Conservation (phyloP, 2,329 filamentous ascomycete species). For the Pleurostoma richardsiae region DNA sequence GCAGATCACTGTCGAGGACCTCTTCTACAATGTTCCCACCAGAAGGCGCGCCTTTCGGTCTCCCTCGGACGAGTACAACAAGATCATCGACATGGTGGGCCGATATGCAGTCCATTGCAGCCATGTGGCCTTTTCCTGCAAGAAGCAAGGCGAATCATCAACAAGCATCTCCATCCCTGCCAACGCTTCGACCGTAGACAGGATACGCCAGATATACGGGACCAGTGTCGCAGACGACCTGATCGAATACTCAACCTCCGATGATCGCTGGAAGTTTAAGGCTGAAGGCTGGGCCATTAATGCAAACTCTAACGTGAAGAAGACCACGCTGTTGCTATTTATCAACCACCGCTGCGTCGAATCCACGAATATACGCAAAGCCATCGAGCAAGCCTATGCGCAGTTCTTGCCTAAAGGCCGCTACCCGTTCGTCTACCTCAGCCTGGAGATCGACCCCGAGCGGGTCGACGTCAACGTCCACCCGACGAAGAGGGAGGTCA, state of each 20-base stretch:
- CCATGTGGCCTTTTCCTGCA: constrained; percentile 92
- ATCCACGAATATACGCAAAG: constrained; percentile 80
- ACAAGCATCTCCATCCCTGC: constrained; percentile 76
- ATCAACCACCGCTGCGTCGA: constrained; percentile 96
- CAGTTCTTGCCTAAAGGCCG: constrained; percentile 87
- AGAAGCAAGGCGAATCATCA: constrained; percentile 87
- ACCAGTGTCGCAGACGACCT: constrained; percentile 82
- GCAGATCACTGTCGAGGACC: constrained; percentile 91
- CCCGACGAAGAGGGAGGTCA: constrained; percentile 93
- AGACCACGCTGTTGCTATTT: constrained; percentile 82
- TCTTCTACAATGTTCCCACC: constrained; percentile 95
- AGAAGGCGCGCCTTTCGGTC: constrained; percentile 87
- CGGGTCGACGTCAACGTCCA: constrained; percentile 97
- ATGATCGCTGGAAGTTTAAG: constrained; percentile 78
- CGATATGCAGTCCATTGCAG: constrained; percentile 89
- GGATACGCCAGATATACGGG: constrained; percentile 88
- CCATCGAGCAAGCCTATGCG: constrained; percentile 84
- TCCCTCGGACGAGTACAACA: constrained; percentile 90
- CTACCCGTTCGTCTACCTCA: constrained; percentile 90
- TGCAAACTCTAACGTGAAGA: constrained; percentile 91
- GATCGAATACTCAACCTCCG: constrained; percentile 66
- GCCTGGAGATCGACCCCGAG: constrained; percentile 84
- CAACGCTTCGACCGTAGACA: constrained; percentile 67
- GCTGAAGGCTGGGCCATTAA: constrained; percentile 80
- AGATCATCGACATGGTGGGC: constrained; percentile 92